phyloP scores from a whole-genome alignment of 1,284 basidiomycete species.

The Coniophora puteana region DNA sequence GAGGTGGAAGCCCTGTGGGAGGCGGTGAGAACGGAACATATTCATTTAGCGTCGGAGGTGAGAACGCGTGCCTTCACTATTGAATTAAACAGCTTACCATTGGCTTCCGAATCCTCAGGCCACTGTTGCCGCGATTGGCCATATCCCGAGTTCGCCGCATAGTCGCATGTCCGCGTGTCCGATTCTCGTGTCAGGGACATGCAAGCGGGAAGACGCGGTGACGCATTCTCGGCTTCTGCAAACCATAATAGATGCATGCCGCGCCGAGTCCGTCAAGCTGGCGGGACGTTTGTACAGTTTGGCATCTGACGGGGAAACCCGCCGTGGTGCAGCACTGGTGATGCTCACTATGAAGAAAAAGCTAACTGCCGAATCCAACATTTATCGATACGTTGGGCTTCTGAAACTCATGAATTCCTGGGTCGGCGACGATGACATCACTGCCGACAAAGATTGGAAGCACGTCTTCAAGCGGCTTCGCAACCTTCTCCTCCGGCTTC shows the following conservation, averaged over 20 bases:
- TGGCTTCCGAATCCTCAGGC: too few relatives aligned
- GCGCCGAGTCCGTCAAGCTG: conserved; percentile 9
- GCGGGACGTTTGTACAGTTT: conserved; percentile 18
- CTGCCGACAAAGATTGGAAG: conserved; percentile 30
- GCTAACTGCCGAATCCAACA: conserved; percentile 7
- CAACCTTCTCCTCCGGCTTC: conserved; percentile 24
- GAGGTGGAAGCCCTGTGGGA: too few relatives aligned
- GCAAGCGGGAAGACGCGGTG: conserved; percentile 5
- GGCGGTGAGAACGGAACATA: too few relatives aligned
- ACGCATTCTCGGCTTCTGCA: conserved; percentile 5
- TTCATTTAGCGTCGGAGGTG: too few relatives aligned
- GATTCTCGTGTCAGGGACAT: conserved; percentile 8
- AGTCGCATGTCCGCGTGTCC: too few relatives aligned
- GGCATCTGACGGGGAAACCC: conserved; percentile 29
- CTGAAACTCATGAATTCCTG: conserved; percentile 25
- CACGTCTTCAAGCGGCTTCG: conserved; percentile 31
- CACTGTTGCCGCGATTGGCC: too few relatives aligned
- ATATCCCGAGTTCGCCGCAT: too few relatives aligned
- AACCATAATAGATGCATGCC: conserved; percentile 16
- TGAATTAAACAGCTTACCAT: too few relatives aligned
- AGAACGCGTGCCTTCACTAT: too few relatives aligned
- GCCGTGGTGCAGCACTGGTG: conserved; percentile 13
- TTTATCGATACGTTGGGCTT: conserved; percentile 16
- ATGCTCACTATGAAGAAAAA: background rate
- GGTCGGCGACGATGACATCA: conserved; percentile 33